A percentile compares a stretch with the other conserved stretches of the same genome.
Conservation (phyloP, 2,329 filamentous ascomycete species). For the Fusarium tricinctum region DNA sequence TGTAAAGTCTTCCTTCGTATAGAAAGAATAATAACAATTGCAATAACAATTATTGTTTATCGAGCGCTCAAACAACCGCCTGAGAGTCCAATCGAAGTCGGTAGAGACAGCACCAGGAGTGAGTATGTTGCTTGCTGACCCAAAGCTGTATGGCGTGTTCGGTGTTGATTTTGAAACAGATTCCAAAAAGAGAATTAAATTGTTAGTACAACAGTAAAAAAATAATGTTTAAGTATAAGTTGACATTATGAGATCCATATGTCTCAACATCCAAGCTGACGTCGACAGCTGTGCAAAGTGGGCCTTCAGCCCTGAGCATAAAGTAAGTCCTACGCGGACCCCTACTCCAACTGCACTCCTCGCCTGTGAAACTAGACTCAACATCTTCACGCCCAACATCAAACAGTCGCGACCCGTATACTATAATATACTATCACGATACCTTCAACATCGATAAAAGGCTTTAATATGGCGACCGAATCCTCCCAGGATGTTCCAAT, state of each 20-base stretch:
- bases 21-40: background rate
- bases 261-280: conserved; percentile 21
- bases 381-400: conserved; percentile 14
- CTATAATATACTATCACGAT: background rate
- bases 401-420: background rate
- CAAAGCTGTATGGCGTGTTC: background rate
- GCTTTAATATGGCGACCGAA: conserved; percentile 46
- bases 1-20: background rate
- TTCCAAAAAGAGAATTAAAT: background rate
- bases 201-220: background rate
- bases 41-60: background rate
- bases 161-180: background rate
- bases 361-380: conserved; percentile 6
- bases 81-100: background rate
- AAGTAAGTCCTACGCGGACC: conserved; percentile 5
- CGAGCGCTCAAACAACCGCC: background rate
- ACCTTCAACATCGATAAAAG: background rate
- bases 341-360: conserved; percentile 11
- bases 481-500: conserved; percentile 48
- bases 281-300: conserved; percentile 27
- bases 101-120: background rate
- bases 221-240: background rate
- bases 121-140: background rate
- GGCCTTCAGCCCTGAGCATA: conserved; percentile 6
- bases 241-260: conserved; percentile 1